These are phyloP conservation scores for Breynia disticha DNA, from an alignment of 441 rosid genomes.

Conservation along the genomic window DNA sequence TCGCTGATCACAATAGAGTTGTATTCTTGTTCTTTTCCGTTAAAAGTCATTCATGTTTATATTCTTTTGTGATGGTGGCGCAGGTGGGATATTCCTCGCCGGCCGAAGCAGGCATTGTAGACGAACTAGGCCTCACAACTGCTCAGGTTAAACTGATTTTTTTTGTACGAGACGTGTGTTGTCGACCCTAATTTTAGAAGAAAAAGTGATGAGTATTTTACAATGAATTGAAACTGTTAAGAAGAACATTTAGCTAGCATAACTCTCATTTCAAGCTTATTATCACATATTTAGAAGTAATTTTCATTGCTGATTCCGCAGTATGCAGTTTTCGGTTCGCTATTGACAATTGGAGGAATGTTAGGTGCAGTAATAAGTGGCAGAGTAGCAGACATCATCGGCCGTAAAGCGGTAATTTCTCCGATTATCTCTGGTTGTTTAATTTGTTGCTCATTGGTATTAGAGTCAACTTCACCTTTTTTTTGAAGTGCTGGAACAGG, in stretches of 20 bases:
- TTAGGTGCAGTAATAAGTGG: slow-evolving; percentile 64
- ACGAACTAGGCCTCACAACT: no score
- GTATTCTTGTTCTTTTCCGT: not conserved
- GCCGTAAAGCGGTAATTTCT: slow-evolving; percentile 51
- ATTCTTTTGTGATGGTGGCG: not conserved
- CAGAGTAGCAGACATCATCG: slow-evolving; percentile 43
- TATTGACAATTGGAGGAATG: slow-evolving; percentile 58
- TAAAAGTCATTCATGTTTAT: not conserved
- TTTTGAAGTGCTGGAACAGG: slow-evolving; percentile 27
- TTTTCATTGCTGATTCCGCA: slow-evolving; percentile 14
- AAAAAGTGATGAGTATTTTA: no score
- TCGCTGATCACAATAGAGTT: not conserved
- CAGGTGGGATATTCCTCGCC: no score
- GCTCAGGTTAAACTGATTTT: no score
- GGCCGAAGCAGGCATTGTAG: no score
- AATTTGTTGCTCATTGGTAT: no score
- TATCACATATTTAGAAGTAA: no score
- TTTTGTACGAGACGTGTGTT: no score
- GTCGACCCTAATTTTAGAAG: no score
- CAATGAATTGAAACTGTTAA: no score
- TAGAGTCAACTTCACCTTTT: not conserved
- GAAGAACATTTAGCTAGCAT: no score
- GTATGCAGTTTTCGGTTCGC: slow-evolving; percentile 77
- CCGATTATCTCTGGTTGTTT: not conserved
- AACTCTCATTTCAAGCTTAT: no score